Evolutionary conservation across 768 basidiomycete species (phyloP), one percentile per base, ranked within the genome.

Genomic region (Trametes meyenii): DNA sequence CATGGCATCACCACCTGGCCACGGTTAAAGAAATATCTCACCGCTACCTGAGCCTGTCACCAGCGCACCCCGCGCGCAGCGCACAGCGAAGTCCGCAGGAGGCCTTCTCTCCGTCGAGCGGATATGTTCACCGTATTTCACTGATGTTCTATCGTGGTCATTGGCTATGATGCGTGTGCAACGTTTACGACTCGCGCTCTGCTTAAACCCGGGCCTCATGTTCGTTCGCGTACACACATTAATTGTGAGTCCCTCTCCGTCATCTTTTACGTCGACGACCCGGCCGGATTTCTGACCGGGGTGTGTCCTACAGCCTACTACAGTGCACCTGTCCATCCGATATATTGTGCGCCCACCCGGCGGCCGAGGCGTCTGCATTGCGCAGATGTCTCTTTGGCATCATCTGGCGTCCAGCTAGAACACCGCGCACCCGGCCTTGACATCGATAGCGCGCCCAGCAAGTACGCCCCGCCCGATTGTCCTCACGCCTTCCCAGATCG

Each of bases 1-100:
- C 56, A 58, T 58, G 57, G 49, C 57, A 50, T 58, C 57, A 58
- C 49, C 39, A 33, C 39, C 10, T 29, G 17, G 49, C 23, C 4
- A 43, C 40, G 40, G 49, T 17, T 33, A 43, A 26, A 50, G 39
- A 21, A 26, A 42, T 42, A 50, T 58, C 49, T 42, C 49, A 50
- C 39, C 40, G 49, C n/a, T 23, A 39, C 38, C 39, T 12, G 38
- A 40, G n/a, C 26, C 56, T 50, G 56, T 14, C 36, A 14, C 23
- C 35, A 17, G 44, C 36, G 35, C 54, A 33, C 29, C 29, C 29
- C 29, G 29, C 29, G 29, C 29, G 8, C 4, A 3, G 14, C 40
- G 13, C 40, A 14, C 3, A 45, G n/a, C 16, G 44, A 10, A n/a
- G 19, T 24, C 24, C 26, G 48, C 48, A 16, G 48, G 17, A 26